Evolutionary conservation across 192 early-diverging fungal species (phyloP).

Genomic region (Physocladia obscura): DNA sequence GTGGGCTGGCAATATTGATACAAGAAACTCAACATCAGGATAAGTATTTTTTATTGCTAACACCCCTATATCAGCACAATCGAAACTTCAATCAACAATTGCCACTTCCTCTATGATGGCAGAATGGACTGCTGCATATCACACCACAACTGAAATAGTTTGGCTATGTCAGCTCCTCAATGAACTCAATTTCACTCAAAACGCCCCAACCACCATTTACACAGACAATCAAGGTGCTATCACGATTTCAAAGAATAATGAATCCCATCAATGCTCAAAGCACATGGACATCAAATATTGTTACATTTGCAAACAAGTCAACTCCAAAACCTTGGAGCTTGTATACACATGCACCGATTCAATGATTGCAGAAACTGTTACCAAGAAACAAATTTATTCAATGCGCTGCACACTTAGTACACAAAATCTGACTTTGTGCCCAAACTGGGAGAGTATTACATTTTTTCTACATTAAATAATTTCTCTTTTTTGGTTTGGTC

Average conservation of each 20-base stretch:
- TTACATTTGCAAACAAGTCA: not conserved
- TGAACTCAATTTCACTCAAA: not conserved
- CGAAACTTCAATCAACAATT: not conserved
- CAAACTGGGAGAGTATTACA: too few species aligned
- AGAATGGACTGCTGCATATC: not conserved
- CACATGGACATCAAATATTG: not conserved
- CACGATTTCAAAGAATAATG: not conserved
- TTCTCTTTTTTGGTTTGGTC: too few species aligned
- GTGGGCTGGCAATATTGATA: conserved; percentile 39
- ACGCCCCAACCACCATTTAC: not conserved
- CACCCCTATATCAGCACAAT: conserved; percentile 1
- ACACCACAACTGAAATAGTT: not conserved
- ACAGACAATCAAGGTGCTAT: conserved; percentile 11
- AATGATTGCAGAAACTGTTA: not conserved
- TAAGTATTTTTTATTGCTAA: conserved; percentile 30
- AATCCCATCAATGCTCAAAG: not conserved
- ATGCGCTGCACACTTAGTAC: too few species aligned
- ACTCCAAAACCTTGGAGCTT: not conserved
- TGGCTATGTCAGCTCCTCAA: not conserved
- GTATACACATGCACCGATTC: not conserved
- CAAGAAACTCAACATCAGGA: conserved; percentile 35
- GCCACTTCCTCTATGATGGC: conserved; percentile 8
- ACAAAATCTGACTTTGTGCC: too few species aligned
- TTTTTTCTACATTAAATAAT: too few species aligned
- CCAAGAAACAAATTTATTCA: too few species aligned